Evolutionary conservation across 2,329 filamentous ascomycete species (phyloP).

Genomic region (Trichoderma citrinoviride): DNA sequence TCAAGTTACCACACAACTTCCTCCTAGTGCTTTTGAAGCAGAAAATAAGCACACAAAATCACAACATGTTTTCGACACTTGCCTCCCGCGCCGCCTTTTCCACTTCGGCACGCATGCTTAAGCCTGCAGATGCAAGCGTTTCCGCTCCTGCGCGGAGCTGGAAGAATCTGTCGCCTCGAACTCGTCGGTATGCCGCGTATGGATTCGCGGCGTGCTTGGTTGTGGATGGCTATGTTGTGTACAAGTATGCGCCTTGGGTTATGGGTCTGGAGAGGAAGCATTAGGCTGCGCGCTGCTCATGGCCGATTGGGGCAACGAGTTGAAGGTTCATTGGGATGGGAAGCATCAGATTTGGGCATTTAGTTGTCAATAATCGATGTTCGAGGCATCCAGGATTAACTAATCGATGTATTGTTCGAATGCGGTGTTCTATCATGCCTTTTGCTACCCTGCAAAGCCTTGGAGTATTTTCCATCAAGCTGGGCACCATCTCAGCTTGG

Average conservation of each 20-base stretch:
- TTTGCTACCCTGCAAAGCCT: too few relatives aligned
- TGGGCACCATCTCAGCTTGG: background rate
- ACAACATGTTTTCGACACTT: background rate
- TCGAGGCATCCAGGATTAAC: too few relatives aligned
- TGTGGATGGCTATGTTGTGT: slow-evolving; percentile 30
- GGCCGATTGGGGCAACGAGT: background rate
- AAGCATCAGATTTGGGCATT: background rate
- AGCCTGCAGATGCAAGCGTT: slow-evolving; percentile 13
- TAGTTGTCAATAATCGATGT: too few relatives aligned
- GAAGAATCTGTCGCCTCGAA: slow-evolving; percentile 31
- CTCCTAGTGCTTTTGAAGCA: background rate
- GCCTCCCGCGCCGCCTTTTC: slow-evolving; percentile 27
- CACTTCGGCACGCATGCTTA: slow-evolving; percentile 24
- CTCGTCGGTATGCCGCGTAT: slow-evolving; percentile 29
- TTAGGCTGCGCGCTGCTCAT: background rate
- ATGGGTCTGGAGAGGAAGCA: slow-evolving; percentile 10
- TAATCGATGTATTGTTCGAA: too few relatives aligned
- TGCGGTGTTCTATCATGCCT: too few relatives aligned
- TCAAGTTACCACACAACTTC: too few relatives aligned
- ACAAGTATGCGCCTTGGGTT: slow-evolving; percentile 30
- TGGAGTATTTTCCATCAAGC: too few relatives aligned
- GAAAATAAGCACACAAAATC: background rate
- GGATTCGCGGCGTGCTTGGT: slow-evolving; percentile 25
- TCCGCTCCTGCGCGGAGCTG: slow-evolving; percentile 26
- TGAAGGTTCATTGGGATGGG: background rate